phyloP scores from a whole-genome alignment of 2,329 filamentous ascomycete genomes.

The Thielaviopsis populi region DNA sequence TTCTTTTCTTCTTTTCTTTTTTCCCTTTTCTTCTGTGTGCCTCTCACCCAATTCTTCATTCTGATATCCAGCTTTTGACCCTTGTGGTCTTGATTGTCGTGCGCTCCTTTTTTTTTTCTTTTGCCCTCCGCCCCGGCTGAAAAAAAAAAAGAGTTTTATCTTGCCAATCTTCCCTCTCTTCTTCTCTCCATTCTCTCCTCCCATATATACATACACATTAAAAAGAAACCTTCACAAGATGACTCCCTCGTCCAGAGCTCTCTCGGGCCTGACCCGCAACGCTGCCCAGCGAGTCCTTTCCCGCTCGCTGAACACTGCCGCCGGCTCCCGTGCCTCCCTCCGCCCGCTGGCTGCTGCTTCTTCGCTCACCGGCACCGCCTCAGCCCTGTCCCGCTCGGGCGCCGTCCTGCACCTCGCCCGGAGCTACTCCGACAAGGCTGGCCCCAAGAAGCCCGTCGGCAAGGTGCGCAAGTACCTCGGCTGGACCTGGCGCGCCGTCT shows the following conservation, averaged over 20 bases:
- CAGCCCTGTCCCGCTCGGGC: constrained; percentile 18
- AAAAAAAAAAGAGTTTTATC: constrained; percentile 7
- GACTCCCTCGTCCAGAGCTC: constrained; percentile 33
- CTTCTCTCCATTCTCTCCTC: constrained; percentile 16
- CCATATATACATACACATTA: neutral
- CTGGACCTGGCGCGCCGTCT: constrained; percentile 72
- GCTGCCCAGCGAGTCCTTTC: constrained; percentile 17
- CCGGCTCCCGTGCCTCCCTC: constrained; percentile 16
- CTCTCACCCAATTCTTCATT: constrained; percentile 11
- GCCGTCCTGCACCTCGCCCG: constrained; percentile 19
- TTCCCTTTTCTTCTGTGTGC: constrained; percentile 4
- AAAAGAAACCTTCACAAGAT: constrained; percentile 21
- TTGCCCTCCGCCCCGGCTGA: constrained; percentile 11
- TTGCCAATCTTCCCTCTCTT: constrained; percentile 9
- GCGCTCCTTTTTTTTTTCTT: constrained; percentile 19
- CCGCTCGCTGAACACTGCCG: constrained; percentile 10
- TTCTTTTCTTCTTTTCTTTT: constrained; percentile 10
- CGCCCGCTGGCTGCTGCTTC: constrained; percentile 22
- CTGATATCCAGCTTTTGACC: constrained; percentile 1
- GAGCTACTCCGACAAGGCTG: constrained; percentile 34
- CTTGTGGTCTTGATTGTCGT: constrained; percentile 10
- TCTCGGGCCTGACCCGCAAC: constrained; percentile 23
- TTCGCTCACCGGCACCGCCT: constrained; percentile 19
- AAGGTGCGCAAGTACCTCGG: constrained; percentile 55
- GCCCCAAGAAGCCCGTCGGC: constrained; percentile 35